Base-by-base conservation (phyloP, 495 filamentous ascomycete genomes). In the Diplogelasinospora grovesii region DNA sequence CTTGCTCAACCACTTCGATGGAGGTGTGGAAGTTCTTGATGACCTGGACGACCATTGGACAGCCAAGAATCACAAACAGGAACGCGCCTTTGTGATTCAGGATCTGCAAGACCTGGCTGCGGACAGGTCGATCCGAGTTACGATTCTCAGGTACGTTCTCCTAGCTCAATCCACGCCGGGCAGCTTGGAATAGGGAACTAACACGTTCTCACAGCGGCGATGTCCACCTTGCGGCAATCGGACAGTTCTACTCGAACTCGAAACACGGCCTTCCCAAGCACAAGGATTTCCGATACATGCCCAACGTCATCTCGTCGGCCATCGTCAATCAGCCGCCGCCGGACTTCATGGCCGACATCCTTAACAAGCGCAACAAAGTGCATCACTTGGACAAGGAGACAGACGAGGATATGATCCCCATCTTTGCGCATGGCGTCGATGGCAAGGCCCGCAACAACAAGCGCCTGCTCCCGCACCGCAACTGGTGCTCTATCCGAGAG, bases 21-120 rank as follows among this genome's bases (percentile, higher is more conserved):
- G 86, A 38, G 89, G 86, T 29, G 85, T 95, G 5, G 93, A 96
- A 61, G 85, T 98, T 11, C 71, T 94, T 20, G 92, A 97, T 62
- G 86, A 93, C 56, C 68, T 93, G 8, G 84, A 89, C 49, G 92
- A 98, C 59, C 90, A 97, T 55, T 98, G 92, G 92, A 94, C 92
- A 3, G 89, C 92, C 15, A 93, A 86, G 52, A 82, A 88, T 53
- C 87, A 95, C 63, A 97, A 97, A 56, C 61, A 68, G 8, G 92
- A 98, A 64, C 77, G 92, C 22, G 84, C 80, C 48, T 83, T 83
- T 67, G 74, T 96, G 48, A 79, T 98, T 23, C 79, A 90, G 52
- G 86, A 93, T 41, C 71, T 98, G 11, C 92, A 98, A 57, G 82
- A 88, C 49, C 66, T 97, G 32, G 89, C 93, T 10, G 86, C 82